These are phyloP conservation scores for Gossypium laxum DNA, from an alignment of 441 rosid genomes.

Conservation along the genomic window DNA sequence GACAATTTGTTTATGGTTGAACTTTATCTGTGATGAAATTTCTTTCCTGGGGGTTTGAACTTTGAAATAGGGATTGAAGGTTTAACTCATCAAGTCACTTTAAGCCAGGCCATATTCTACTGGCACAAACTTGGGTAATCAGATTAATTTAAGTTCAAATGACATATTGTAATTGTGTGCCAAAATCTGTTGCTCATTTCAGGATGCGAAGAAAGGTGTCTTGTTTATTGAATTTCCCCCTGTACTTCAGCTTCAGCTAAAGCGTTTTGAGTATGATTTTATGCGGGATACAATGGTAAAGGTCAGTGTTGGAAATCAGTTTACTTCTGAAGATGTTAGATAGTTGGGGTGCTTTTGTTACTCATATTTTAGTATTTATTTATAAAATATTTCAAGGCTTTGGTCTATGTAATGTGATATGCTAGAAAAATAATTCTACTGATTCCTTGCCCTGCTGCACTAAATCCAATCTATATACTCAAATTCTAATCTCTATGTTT, in stretches of 20 bases:
- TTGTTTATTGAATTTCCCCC: constrained; percentile 87
- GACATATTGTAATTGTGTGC: neutral
- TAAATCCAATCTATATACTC: neutral
- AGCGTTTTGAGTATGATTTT: constrained; percentile 90
- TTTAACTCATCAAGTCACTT: constrained; percentile 1
- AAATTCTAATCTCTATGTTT: neutral
- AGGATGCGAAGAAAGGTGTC: constrained; percentile 97
- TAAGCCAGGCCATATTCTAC: neutral
- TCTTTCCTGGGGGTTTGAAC: neutral
- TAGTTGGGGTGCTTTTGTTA: neutral
- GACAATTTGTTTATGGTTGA: neutral
- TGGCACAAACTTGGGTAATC: constrained; percentile 1
- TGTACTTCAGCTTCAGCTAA: constrained; percentile 88
- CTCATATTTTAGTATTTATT: neutral
- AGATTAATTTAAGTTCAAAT: constrained; percentile 1
- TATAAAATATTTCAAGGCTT: neutral
- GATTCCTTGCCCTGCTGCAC: neutral
- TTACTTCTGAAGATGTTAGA: constrained; percentile 8
- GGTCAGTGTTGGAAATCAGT: constrained; percentile 39
- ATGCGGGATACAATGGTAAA: constrained; percentile 89
- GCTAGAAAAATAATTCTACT: neutral
- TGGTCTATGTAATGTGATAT: neutral
- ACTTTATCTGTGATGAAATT: neutral
- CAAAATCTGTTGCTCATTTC: constrained; percentile 17
- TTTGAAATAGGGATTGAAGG: neutral